phyloP scores from a whole-genome alignment of 2,329 filamentous ascomycete species.

The Lithohypha guttulata region DNA sequence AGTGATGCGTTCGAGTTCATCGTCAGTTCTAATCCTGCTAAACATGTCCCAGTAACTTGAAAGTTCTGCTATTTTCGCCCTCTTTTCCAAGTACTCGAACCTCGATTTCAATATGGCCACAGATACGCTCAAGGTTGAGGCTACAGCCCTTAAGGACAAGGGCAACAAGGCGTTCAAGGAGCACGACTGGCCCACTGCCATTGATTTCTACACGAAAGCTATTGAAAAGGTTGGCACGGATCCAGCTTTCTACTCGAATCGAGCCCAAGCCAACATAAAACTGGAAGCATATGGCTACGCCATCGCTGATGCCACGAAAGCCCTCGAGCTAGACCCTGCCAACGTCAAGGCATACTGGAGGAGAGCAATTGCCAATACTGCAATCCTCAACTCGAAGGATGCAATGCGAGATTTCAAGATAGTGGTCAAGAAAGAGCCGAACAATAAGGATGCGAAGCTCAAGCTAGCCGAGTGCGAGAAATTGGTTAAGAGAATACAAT shows the following conservation, averaged over 20 bases:
- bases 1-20: too few species aligned
- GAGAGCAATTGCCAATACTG: constrained; percentile 80
- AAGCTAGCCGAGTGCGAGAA: constrained; percentile 92
- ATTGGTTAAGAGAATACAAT: constrained; percentile 81
- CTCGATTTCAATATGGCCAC: constrained; percentile 32
- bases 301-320: constrained; percentile 79
- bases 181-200: constrained; percentile 74
- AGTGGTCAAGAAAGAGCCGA: constrained; percentile 75
- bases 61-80: too few species aligned
- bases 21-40: not conserved
- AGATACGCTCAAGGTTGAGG: constrained; percentile 49
- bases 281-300: constrained; percentile 91
- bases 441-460: constrained; percentile 80
- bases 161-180: constrained; percentile 86
- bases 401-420: constrained; percentile 86
- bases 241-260: constrained; percentile 85
- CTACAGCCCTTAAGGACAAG: constrained; percentile 76
- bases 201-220: constrained; percentile 76
- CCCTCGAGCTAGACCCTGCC: constrained; percentile 75
- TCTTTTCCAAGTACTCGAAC: too few species aligned
- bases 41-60: constrained; percentile 9
- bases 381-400: constrained; percentile 78
- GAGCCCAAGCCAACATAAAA: constrained; percentile 90
- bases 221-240: constrained; percentile 76
- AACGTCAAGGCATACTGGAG: constrained; percentile 91